Evolutionary conservation across 2,329 filamentous ascomycete genomes (phyloP).

Genomic region (Metarhizium brunneum): DNA sequence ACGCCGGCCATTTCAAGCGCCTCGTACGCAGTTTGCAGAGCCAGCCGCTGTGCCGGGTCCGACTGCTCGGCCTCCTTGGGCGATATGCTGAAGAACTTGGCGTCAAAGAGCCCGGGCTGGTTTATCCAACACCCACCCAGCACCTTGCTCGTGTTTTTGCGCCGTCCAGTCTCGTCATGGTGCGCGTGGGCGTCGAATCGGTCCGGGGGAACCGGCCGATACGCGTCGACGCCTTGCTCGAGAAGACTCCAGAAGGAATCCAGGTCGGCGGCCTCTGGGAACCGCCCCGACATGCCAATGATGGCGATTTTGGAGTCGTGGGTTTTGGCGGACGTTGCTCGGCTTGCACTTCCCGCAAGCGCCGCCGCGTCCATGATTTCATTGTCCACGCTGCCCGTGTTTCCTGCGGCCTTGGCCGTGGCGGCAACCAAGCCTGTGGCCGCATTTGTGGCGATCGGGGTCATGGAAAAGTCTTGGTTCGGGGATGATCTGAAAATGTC

Average conservation of each 20-base stretch:
- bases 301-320: slow-evolving; percentile 1
- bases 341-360: no score
- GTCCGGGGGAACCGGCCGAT: neutral
- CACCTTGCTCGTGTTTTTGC: neutral
- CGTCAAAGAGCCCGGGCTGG: slow-evolving; percentile 55
- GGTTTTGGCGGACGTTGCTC: no score
- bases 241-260: neutral
- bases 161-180: neutral
- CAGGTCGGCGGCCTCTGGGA: neutral
- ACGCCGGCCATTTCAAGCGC: neutral
- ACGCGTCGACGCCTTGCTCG: neutral
- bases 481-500: no score
- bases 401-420: no score
- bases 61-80: slow-evolving; percentile 52
- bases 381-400: no score
- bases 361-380: no score
- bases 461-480: no score
- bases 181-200: neutral
- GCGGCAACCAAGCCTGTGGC: no score
- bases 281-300: neutral
- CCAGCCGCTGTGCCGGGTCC: slow-evolving; percentile 33
- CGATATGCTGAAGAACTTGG: slow-evolving; percentile 63
- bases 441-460: no score
- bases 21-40: neutral
- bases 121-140: slow-evolving; percentile 35